Base-by-base conservation (phyloP, 2,329 filamentous ascomycete species). In the Sarocladium brachiariae region DNA sequence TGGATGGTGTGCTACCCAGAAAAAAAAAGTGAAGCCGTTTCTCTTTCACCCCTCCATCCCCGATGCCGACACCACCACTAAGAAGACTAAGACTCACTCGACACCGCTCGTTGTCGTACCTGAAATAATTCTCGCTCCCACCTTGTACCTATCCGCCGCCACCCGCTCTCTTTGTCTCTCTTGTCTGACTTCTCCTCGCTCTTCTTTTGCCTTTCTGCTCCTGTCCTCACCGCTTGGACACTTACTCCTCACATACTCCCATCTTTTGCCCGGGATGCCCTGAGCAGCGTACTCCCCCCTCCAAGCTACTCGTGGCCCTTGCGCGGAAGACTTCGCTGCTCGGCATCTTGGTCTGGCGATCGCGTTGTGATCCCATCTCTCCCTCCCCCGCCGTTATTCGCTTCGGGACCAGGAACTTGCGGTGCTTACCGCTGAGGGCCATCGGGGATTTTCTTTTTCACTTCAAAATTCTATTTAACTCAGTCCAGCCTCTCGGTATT, bases 201-300 rank as follows among this genome's bases (percentile, higher is more conserved):
- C 27, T 30, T 13, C 27, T 30, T 13, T 30, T 30, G 13, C n/a
- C 27, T 30, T 30, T 7, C 27, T 13, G 27, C 27, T 35, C 14
- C 33, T 8, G 6, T 66, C 19, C n/a, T 45, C 39, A 45, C 39
- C 39, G 39, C 39, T 45, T 24, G 39, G n/a, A n/a, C n/a, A 45
- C 39, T 7, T 14, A 5, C 9, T 19, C n/a, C 18, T 11, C 6
- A 16, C 6, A 10, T 30, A 14, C 18, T 25, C n/a, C 21, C 43
- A 18, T 31, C 43, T 23, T 21, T 47, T 25, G 43, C 43, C 43
- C 43, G 43, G 43, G 43, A 47, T 47, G 43, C 43, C 43, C 43
- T 47, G 43, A 47, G 43, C 24, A 47, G 25, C 24, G 27, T 31
- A 18, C 27, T n/a, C n/a, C n/a, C 18, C 33, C 27, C 25, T 47